Base-by-base conservation (phyloP, 2,329 filamentous ascomycete species). In the Dendrostoma leiphaemia region DNA sequence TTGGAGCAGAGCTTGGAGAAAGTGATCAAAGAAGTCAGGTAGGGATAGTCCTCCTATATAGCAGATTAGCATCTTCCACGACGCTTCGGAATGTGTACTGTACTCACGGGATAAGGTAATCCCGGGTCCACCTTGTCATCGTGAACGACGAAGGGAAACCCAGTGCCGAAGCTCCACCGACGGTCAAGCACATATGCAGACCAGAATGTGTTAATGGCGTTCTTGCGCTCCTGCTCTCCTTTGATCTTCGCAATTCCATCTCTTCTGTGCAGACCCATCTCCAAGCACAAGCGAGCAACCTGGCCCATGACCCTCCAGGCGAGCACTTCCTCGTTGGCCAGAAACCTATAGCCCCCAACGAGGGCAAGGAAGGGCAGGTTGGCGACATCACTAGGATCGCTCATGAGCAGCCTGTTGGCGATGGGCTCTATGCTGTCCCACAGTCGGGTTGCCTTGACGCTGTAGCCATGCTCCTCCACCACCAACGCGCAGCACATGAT, bases 241-340 rank as follows among this genome's bases (percentile, higher is more conserved):
- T 78, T 71, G 44, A 93, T 90, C 54, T 81, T 83, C 50, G 85
- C 74, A 54, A 96, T 78, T 0, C 86, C 89, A 59, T 90, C 86
- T 53, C 84, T 81, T 38, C 90, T 83, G 72, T 96, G 90, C n/a
- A 96, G 77, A 2, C 91, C 92, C 56, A 95, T 75, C 67, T 91
- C 89, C 26, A 91, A 73, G 59, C 90, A 95, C 68, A 94, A 80
- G 4, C 91, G 82, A 13, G 88, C 84, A 3, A 91, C 89, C 58
- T 95, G 80, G 1, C 92, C 92, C 66, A 95, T 92, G 41, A 94
- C 80, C 12, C 92, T 84, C 87, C 93, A 97, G 0, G 91, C 89
- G 49, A 94, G 80, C 3, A 88, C 80, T 68, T 97, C 92, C 59
- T 96, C 90, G 62, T 93, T 91, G 35, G 84, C 85, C 48, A 96